Conservation (phyloP, 805 yeast species). For the Monosporozyma yasuniensis region DNA sequence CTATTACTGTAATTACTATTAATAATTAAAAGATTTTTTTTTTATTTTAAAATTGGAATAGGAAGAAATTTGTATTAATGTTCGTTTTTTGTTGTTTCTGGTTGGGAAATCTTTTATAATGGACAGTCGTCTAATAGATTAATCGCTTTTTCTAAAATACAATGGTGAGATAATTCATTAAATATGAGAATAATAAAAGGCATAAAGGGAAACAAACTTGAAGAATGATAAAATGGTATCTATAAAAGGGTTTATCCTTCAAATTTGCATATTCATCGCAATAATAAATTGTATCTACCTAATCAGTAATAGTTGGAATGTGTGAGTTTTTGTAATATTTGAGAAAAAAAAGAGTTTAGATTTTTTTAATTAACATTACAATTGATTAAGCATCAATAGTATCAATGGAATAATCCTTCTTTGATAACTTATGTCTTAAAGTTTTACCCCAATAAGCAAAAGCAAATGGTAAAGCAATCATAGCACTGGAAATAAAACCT, state of each 20-base stretch:
- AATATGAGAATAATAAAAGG: neutral
- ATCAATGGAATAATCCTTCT: constrained; percentile 48
- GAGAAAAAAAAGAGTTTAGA: neutral
- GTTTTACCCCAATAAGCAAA: constrained; percentile 59
- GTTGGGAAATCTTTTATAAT: neutral
- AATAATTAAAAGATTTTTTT: neutral
- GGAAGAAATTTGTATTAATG: neutral
- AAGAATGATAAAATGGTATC: neutral
- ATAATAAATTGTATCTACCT: neutral
- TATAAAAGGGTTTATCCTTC: neutral
- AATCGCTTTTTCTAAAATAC: neutral
- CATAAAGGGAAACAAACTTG: neutral
- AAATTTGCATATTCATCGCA: neutral
- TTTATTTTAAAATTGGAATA: neutral
- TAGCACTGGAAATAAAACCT: constrained; percentile 68
- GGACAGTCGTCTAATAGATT: neutral
- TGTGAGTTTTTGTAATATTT: neutral
- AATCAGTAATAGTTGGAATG: neutral
- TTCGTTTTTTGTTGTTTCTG: neutral
- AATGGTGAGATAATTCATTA: neutral
- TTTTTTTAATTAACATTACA: neutral
- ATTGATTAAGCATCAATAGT: constrained; percentile 15
- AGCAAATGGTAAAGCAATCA: constrained; percentile 63
- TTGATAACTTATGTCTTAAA: constrained; percentile 57
- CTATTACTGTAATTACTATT: neutral